Evolutionary conservation across 2,329 filamentous ascomycete species (phyloP), one percentile per base, ranked within the genome.

Genomic region (Colletotrichum karsti): DNA sequence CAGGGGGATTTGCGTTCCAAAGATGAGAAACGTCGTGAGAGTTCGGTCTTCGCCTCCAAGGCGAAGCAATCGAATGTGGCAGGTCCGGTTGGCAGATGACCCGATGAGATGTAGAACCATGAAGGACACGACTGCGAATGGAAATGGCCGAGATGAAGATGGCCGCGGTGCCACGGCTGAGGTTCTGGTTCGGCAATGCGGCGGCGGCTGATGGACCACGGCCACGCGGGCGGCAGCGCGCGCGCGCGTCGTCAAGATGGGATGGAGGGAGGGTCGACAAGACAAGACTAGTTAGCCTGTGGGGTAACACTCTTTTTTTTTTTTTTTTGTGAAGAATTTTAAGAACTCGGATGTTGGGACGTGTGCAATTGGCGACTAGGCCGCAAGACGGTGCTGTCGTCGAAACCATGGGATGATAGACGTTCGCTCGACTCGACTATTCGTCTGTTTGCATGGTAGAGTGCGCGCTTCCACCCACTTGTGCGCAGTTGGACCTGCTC

Each of bases 351-450:
- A n/a, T n/a, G n/a, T 67, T 15, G 60, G 65, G 60, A 59, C 65
- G 60, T 64, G 60, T 68, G 44, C 60, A 44, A 68, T 42, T 64
- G 26, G 53, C 37, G 64, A 44, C 44, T 44, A 67, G 64, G 64
- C 26, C 64, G 37, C 53, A 64, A 26, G 60, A 67, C 37, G 64
- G 64, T 59, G 60, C 46, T 12, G 46, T 65, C 60, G 30, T 65
- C 39, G 46, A 65, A 64, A 68, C 24, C 46, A 64, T 68, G 60
- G 65, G 65, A 68, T 58, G 65, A 68, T 65, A 55, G 65, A 28
- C 20, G 60, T 68, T 58, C 60, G 46, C 37, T 67, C 35, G 22
- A 41, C 28, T 33, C 13, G 30, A 54, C 46, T 48, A 58, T 48
- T 53, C 60, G 60, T 67, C 59, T 67, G 59, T 64, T 67, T 64